Percentiles rank a stretch among this genome's conserved stretches.
Evolutionary conservation across 2,329 filamentous ascomycete species (phyloP).

Genomic region (Pyricularia pennisetigena): DNA sequence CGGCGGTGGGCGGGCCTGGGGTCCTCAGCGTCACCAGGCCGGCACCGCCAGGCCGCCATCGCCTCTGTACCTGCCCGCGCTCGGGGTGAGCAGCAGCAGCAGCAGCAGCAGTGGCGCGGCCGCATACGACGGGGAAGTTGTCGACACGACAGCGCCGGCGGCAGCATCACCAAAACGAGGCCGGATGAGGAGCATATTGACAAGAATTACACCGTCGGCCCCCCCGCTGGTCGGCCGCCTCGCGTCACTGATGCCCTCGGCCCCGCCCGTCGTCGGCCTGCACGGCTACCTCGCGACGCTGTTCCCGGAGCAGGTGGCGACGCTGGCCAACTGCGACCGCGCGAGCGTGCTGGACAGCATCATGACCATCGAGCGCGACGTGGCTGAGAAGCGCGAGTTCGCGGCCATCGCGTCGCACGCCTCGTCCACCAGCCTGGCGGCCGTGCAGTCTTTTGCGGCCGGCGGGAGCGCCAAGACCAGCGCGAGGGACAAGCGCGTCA

Average conservation of each 20-base stretch:
- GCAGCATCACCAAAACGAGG: neutral
- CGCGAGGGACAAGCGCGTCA: constrained; percentile 7
- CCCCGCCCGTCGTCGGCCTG: constrained; percentile 14
- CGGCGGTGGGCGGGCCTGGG: neutral
- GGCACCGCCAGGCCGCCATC: neutral
- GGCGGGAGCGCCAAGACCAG: neutral
- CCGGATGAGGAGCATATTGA: neutral
- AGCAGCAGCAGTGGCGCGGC: too few relatives aligned
- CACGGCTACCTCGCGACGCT: constrained; percentile 26
- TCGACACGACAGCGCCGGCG: too few relatives aligned
- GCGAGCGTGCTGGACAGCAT: constrained; percentile 20
- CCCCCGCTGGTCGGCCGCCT: constrained; percentile 6
- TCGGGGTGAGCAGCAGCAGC: neutral
- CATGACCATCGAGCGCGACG: constrained; percentile 27
- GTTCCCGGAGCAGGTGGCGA: constrained; percentile 19
- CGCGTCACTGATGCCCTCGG: constrained; percentile 4
- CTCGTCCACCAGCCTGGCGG: constrained; percentile 5
- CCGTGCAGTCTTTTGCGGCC: neutral
- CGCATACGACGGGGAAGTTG: neutral
- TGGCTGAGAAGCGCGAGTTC: constrained; percentile 30
- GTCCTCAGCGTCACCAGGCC: constrained; percentile 3
- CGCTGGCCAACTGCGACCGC: constrained; percentile 12
- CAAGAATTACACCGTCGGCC: neutral
- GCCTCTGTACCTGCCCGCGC: neutral
- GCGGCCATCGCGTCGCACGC: constrained; percentile 25